phyloP scores from a whole-genome alignment of 2,329 filamentous ascomycete species.

The Sarocladium kiliense region DNA sequence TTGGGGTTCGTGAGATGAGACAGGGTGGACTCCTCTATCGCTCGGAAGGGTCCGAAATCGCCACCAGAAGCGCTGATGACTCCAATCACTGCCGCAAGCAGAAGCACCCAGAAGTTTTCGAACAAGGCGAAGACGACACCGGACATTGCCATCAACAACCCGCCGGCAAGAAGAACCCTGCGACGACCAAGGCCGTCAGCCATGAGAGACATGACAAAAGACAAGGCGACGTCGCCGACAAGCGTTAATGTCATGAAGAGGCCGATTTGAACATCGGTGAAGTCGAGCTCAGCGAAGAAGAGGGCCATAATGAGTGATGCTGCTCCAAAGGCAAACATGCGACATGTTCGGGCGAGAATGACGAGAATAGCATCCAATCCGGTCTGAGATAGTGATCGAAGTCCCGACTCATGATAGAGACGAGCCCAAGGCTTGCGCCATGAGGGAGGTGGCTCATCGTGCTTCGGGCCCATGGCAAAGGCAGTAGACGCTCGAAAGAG shows the following conservation, averaged over 20 bases:
- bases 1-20: slow-evolving; percentile 52
- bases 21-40: slow-evolving; percentile 60
- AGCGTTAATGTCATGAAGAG: slow-evolving; percentile 62
- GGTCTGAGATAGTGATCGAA: slow-evolving; percentile 38
- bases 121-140: slow-evolving; percentile 48
- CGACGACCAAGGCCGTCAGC: slow-evolving; percentile 55
- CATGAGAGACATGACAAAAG: slow-evolving; percentile 51
- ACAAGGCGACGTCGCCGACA: slow-evolving; percentile 54
- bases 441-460: background rate
- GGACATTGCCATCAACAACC: slow-evolving; percentile 50
- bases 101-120: slow-evolving; percentile 54
- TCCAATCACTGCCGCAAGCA: slow-evolving; percentile 53
- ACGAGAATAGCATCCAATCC: slow-evolving; percentile 48
- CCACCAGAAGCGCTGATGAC: slow-evolving; percentile 58
- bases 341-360: slow-evolving; percentile 45
- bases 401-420: slow-evolving; percentile 41
- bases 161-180: slow-evolving; percentile 47
- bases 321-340: slow-evolving; percentile 61
- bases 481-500: no score
- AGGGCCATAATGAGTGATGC: slow-evolving; percentile 56
- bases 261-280: slow-evolving; percentile 55
- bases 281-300: slow-evolving; percentile 50
- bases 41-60: slow-evolving; percentile 63
- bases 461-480: background rate
- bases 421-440: slow-evolving; percentile 11